phyloP scores from a whole-genome alignment of 192 early-diverging fungal genomes.

The Coemansia javaensis region DNA sequence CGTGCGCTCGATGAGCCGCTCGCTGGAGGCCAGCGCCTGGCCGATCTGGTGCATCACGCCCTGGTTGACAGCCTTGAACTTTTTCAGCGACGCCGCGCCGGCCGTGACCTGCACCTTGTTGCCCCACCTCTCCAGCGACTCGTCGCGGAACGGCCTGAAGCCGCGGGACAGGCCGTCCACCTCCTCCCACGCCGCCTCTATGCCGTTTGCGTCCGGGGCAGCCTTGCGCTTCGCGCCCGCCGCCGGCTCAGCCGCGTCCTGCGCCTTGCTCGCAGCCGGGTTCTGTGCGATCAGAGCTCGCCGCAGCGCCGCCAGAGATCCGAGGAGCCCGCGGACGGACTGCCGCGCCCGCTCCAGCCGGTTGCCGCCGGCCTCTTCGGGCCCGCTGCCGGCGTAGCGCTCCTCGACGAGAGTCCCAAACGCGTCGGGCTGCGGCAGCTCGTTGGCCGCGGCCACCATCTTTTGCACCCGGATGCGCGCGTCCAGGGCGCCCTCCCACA shows the following conservation, averaged over 20 bases:
- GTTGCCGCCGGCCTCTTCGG: background rate
- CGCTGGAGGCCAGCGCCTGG: conserved; percentile 63
- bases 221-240: conserved; percentile 19
- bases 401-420: conserved; percentile 13
- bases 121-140: conserved; percentile 91
- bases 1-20: conserved; percentile 81
- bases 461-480: conserved; percentile 85
- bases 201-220: background rate
- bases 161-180: conserved; percentile 15
- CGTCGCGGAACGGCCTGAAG: conserved; percentile 76
- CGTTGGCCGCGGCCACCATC: conserved; percentile 66
- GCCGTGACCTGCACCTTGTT: conserved; percentile 75
- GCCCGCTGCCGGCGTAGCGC: background rate
- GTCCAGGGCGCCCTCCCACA: conserved; percentile 83
- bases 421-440: conserved; percentile 58
- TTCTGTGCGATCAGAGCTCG: conserved; percentile 24
- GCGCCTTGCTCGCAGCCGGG: conserved; percentile 10
- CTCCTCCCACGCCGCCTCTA: conserved; percentile 16
- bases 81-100: conserved; percentile 70
- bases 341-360: conserved; percentile 12
- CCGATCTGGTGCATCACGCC: conserved; percentile 69
- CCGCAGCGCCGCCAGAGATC: conserved; percentile 28
- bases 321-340: conserved; percentile 20
- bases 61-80: conserved; percentile 95
- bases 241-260: background rate